These are phyloP conservation scores for Aaosphaeria arxii DNA, from an alignment of 2,329 filamentous ascomycete genomes.

Conservation along the genomic window DNA sequence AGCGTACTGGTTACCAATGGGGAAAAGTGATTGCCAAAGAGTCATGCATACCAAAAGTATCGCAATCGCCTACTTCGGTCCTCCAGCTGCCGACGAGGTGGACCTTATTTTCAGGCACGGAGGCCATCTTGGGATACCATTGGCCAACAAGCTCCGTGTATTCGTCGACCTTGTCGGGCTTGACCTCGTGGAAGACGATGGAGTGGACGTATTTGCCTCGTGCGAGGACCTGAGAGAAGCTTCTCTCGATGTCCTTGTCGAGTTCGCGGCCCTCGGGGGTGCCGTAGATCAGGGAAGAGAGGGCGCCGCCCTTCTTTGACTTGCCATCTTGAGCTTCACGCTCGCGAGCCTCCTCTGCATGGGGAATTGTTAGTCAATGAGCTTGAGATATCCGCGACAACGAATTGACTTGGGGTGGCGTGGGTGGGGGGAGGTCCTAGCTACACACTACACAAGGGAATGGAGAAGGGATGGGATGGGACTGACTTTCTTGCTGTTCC, in stretches of 20 bases:
- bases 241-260: constrained; percentile 92
- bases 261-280: constrained; percentile 93
- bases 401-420: constrained; percentile 34
- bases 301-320: constrained; percentile 62
- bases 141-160: constrained; percentile 85
- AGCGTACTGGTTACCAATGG: too few species aligned
- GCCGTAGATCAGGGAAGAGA: constrained; percentile 91
- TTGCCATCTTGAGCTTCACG: constrained; percentile 58
- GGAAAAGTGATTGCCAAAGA: not conserved
- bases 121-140: constrained; percentile 91
- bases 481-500: constrained; percentile 82
- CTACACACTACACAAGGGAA: constrained; percentile 8
- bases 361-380: constrained; percentile 55
- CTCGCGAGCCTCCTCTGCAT: constrained; percentile 52
- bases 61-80: constrained; percentile 94
- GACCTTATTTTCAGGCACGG: constrained; percentile 83
- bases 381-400: constrained; percentile 18
- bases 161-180: constrained; percentile 92
- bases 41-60: constrained; percentile 78
- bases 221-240: constrained; percentile 91
- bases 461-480: constrained; percentile 27
- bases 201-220: constrained; percentile 98
- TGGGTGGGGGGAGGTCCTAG: not conserved
- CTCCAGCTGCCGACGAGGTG: constrained; percentile 97
- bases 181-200: constrained; percentile 94